Conservation (phyloP, 148 eudicot species). For the Cornus florida region DNA sequence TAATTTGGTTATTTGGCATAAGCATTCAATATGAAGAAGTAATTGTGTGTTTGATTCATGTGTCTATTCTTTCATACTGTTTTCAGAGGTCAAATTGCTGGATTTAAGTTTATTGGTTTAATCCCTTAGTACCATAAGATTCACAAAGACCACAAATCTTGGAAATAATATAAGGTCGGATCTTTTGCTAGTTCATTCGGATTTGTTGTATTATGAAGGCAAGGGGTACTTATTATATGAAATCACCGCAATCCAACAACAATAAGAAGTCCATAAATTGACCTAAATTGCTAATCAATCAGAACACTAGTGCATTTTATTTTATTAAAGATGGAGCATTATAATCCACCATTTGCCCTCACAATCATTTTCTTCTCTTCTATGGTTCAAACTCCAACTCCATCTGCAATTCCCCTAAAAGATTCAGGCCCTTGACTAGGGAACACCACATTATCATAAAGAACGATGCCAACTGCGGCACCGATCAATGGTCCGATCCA, state of each 20-base stretch:
- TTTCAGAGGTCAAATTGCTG: neutral
- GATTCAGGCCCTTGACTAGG: conserved; percentile 40
- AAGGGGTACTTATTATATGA: no score
- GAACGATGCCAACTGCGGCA: conserved; percentile 56
- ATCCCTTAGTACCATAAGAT: neutral
- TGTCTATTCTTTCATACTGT: neutral
- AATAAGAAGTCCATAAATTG: no score
- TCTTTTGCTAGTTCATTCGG: no score
- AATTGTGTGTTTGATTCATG: no score
- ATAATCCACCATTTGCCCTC: neutral
- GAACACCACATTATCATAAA: conserved; percentile 73
- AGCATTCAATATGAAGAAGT: neutral
- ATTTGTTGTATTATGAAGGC: no score
- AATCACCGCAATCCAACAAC: neutral
- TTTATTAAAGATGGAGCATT: no score
- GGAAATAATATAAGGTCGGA: no score
- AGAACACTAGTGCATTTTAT: neutral
- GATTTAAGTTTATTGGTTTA: neutral
- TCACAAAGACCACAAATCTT: neutral
- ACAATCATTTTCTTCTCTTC: neutral
- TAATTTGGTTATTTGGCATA: neutral
- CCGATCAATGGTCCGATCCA: conserved; percentile 90
- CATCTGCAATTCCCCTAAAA: conserved; percentile 20
- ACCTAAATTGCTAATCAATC: no score
- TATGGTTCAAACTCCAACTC: neutral